Base-by-base conservation (phyloP, 2,329 filamentous ascomycete species). In the Periglandula ipomoeae region DNA sequence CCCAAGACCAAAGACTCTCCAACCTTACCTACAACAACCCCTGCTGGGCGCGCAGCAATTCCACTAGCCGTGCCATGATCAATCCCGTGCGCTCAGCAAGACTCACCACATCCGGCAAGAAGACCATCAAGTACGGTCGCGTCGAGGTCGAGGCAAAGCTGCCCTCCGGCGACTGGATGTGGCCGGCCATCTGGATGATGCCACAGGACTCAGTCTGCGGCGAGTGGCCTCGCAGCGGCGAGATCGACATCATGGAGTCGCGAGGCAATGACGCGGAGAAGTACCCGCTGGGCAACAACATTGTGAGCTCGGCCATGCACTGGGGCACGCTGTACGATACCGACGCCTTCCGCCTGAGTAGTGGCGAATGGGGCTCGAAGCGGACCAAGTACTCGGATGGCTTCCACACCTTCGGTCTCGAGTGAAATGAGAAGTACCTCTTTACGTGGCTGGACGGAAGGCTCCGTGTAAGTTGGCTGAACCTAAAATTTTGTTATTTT, bases 231-330 rank as follows among this genome's bases (percentile, higher is more conserved):
- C 58, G 62, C 15, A 72, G 68, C 32, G 75, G 75, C 9, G 75
- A 78, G 59, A 78, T 78, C 49, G 75, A 78, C 57, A 73, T 78
- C 48, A 64, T 67, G 49, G 73, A 77, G 61, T 62, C 64, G 24
- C 65, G 72, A 30, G 75, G 75, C 32, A 78, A 78, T 53, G 58
- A 61, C 26, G 58, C 71, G 43, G 65, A 39, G 19, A 39, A 39
- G 37, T 39, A 39, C 37, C 37, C 37, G 8, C 37, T 39, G 37
- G 72, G 40, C 59, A 67, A 49, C 11, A 66, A 75, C 51, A 58
- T 65, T 4, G 59, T 67, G 40, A 65, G 61, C 9, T 66, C 65
- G 30, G 65, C 72, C 5, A 55, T 75, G 24, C 72, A 75, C 53
- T 75, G 72, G 72, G 73, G 58, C 3, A 58, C 58, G 1, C 57